Percentiles rank a stretch among this genome's conserved stretches.
phyloP scores from a whole-genome alignment of 73 alveolate genomes.

The Tetrahymena borealis region DNA sequence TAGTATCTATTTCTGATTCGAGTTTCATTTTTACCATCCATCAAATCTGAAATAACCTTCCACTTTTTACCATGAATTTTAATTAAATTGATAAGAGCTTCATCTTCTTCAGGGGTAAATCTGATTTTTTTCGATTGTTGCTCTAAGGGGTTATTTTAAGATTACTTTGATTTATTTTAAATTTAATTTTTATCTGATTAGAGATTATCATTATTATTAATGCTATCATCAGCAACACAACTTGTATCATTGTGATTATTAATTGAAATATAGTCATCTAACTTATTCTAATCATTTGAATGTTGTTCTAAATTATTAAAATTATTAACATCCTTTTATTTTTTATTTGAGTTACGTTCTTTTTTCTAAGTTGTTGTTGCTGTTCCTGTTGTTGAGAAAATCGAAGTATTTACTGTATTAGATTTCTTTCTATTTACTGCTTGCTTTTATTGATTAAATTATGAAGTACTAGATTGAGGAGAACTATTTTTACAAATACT shows the following conservation, averaged over 20 bases:
- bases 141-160: neutral
- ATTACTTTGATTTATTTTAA: neutral
- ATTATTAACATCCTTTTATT: neutral
- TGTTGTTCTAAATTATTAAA: neutral
- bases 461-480: neutral
- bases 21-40: neutral
- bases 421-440: neutral
- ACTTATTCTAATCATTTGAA: neutral
- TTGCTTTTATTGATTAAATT: neutral
- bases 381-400: neutral
- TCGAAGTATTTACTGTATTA: neutral
- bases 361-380: neutral
- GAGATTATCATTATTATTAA: too few relatives aligned
- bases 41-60: neutral
- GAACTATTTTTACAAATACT: neutral
- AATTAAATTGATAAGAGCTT: neutral
- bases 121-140: neutral
- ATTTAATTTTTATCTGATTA: neutral
- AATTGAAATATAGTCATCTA: too few relatives aligned
- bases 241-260: too few relatives aligned
- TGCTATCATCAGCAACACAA: too few relatives aligned
- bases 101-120: neutral
- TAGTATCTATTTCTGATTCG: neutral
- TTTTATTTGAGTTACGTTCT: neutral
- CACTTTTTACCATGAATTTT: neutral